Conservation (phyloP, 805 yeast species). For the Myxozyma sirexii region DNA sequence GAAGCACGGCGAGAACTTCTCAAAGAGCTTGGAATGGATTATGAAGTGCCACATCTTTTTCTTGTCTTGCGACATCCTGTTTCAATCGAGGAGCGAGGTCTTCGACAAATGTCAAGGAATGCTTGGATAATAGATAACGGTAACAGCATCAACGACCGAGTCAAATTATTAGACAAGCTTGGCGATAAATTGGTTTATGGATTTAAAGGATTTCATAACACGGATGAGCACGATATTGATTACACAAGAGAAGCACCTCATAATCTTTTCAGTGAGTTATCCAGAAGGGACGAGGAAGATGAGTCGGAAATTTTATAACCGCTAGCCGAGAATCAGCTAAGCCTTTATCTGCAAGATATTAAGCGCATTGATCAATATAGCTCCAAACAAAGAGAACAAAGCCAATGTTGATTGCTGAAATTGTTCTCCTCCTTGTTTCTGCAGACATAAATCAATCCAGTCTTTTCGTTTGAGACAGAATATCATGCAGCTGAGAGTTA, state of each 20-base stretch:
- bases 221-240: not conserved
- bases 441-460: too few relatives aligned
- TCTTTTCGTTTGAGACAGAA: too few relatives aligned
- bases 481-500: too few relatives aligned
- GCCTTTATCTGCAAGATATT: too few relatives aligned
- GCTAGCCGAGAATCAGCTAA: too few relatives aligned
- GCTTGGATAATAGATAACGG: not conserved
- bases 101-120: not conserved
- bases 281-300: not conserved
- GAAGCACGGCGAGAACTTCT: not conserved
- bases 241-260: not conserved
- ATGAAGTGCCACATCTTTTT: not conserved
- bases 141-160: not conserved
- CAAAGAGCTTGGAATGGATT: not conserved
- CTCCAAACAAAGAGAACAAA: too few relatives aligned
- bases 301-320: not conserved
- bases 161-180: not conserved
- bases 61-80: not conserved
- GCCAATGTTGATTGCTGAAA: too few relatives aligned
- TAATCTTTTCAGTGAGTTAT: not conserved
- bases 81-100: not conserved
- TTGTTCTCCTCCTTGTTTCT: too few relatives aligned
- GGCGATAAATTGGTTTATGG: not conserved
- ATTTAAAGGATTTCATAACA: slow-evolving; percentile 3
- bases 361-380: too few relatives aligned